phyloP scores from a whole-genome alignment of 345 rosid species.

The Rhizophora mangle region DNA sequence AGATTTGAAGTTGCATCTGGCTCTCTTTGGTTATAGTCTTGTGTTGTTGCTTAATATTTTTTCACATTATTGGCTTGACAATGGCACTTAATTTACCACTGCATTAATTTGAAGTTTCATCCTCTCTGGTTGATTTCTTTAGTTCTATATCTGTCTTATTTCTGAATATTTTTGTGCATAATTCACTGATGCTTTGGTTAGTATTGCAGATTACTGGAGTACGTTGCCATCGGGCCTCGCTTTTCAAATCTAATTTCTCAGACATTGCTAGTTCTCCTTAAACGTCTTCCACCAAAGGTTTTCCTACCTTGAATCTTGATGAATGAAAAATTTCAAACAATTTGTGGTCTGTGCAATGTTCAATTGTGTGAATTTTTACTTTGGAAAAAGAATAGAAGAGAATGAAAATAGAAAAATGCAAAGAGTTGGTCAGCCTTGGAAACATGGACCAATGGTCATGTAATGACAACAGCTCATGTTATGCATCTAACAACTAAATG shows the following conservation, averaged over 20 bases:
- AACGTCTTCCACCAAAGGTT: constrained; percentile 95
- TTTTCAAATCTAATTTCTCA: constrained; percentile 88
- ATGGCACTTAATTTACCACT: no score
- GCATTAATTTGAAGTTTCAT: no score
- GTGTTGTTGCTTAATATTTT: neutral
- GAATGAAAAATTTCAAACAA: neutral
- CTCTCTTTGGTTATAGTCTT: neutral
- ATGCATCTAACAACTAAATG: neutral
- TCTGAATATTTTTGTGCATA: neutral
- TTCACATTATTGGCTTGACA: no score
- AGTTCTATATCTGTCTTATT: neutral
- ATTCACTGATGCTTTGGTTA: constrained; percentile 1
- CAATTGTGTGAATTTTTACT: no score
- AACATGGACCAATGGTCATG: no score
- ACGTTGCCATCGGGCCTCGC: constrained; percentile 93
- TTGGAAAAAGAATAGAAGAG: no score
- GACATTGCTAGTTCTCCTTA: constrained; percentile 86
- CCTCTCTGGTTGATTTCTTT: no score
- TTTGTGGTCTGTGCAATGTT: neutral
- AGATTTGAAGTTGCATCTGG: neutral
- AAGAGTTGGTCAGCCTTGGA: no score
- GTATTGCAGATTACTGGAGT: constrained; percentile 78
- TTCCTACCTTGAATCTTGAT: neutral
- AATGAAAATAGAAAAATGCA: no score
- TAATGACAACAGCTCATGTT: no score